phyloP scores from a whole-genome alignment of 768 basidiomycete genomes.

The Pluteus cervinus region DNA sequence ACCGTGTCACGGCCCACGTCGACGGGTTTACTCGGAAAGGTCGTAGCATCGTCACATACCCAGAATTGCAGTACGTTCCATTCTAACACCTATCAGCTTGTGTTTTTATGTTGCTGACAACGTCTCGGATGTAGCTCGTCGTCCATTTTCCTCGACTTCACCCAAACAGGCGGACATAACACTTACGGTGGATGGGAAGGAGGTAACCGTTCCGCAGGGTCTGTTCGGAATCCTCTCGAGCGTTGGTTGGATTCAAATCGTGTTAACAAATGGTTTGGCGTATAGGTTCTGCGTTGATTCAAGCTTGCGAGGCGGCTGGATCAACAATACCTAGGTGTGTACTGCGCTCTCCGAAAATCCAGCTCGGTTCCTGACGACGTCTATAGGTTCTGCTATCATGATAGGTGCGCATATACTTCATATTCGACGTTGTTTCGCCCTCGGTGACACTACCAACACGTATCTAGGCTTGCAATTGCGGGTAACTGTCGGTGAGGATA shows the following conservation, averaged over 20 bases:
- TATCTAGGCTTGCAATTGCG: conserved; percentile 80
- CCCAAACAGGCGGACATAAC: conserved; percentile 75
- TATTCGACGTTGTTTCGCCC: not conserved
- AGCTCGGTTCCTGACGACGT: conserved; percentile 12
- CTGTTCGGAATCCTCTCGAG: conserved; percentile 24
- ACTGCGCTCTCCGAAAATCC: conserved; percentile 5
- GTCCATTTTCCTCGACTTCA: conserved; percentile 62
- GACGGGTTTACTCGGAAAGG: conserved; percentile 66
- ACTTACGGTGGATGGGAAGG: conserved; percentile 93
- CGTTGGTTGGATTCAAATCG: not conserved
- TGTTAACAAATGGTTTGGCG: conserved; percentile 7
- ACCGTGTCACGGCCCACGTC: conserved; percentile 53
- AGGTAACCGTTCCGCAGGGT: conserved; percentile 97
- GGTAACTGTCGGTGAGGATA: conserved; percentile 86
- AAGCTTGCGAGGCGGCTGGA: conserved; percentile 91
- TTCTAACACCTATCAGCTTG: conserved; percentile 4
- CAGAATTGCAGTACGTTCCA: conserved; percentile 20
- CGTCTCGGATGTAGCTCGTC: conserved; percentile 36
- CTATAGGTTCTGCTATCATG: conserved; percentile 78
- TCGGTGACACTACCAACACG: conserved; percentile 5
- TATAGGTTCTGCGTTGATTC: conserved; percentile 88
- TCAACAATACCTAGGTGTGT: conserved; percentile 70
- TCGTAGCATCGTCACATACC: conserved; percentile 35
- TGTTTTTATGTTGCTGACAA: not conserved
- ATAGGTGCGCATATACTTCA: conserved; percentile 44